Evolutionary conservation across 805 yeast species (phyloP).

Genomic region (Lipomyces yamanashiensis): DNA sequence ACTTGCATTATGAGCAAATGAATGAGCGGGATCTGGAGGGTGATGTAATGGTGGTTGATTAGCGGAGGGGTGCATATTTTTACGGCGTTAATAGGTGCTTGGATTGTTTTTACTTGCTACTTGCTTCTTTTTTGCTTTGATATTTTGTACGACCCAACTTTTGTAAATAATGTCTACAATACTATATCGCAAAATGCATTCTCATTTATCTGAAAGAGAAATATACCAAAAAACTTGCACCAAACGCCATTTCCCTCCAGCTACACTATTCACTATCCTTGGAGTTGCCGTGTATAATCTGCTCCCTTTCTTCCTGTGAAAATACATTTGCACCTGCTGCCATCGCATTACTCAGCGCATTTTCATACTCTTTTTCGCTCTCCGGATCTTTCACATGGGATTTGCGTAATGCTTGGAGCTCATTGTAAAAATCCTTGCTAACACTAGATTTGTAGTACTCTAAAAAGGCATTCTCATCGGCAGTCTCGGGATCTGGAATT

Average conservation of each 20-base stretch:
- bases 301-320: conserved; percentile 18
- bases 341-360: conserved; percentile 3
- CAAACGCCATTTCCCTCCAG: not conserved
- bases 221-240: not conserved
- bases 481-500: conserved; percentile 13
- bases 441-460: conserved; percentile 23
- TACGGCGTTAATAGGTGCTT: not conserved
- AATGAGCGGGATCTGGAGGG: not conserved
- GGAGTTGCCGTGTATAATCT: not conserved
- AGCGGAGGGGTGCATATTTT: not conserved
- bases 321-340: conserved; percentile 17
- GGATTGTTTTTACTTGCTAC: not conserved
- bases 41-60: not conserved
- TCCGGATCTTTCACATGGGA: conserved; percentile 1
- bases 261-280: not conserved
- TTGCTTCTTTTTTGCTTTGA: not conserved
- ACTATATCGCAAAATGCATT: not conserved
- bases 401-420: conserved; percentile 11
- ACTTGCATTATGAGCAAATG: conserved; percentile 21
- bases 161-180: not conserved
- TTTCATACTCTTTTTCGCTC: not conserved
- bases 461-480: conserved; percentile 22
- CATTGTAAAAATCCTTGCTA: conserved; percentile 18
- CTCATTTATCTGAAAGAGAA: not conserved
- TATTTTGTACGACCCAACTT: too few species aligned